phyloP scores from a whole-genome alignment of 306 rosid genomes.

The Quercus rubra region DNA sequence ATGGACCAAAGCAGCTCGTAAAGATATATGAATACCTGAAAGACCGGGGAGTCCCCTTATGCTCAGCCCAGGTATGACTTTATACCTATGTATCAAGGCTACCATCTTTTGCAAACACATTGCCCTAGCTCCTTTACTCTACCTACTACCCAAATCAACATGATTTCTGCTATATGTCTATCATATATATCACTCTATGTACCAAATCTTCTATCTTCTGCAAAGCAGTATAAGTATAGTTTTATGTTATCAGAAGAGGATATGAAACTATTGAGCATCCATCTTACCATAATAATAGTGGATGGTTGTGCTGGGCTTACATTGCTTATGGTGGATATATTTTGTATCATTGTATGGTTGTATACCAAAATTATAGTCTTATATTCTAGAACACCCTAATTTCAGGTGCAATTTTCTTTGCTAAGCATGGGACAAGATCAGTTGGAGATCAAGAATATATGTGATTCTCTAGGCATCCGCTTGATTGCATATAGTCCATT shows the following conservation, averaged over 20 bases:
- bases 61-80: conserved; percentile 75
- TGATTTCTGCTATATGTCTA: not conserved
- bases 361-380: not conserved
- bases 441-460: conserved; percentile 68
- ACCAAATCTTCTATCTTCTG: not conserved
- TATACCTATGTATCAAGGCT: not conserved
- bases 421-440: conserved; percentile 84
- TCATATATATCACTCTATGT: not conserved
- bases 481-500: conserved; percentile 92
- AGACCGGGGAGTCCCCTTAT: conserved; percentile 79
- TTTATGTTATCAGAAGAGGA: not conserved
- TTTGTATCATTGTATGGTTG: not conserved
- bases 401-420: conserved; percentile 91
- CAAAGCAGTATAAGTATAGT: not conserved
- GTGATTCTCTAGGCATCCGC: conserved; percentile 81
- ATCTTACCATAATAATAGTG: not conserved
- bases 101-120: conserved; percentile 4
- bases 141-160: conserved; percentile 1
- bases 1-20: conserved; percentile 85
- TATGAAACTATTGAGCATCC: not conserved
- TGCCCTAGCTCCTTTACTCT: not conserved
- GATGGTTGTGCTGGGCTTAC: not conserved
- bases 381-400: conserved; percentile 3
- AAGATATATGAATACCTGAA: conserved; percentile 81
- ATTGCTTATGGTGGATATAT: not conserved